Conservation (phyloP, 768 basidiomycete species). For the Mycena vitilis region DNA sequence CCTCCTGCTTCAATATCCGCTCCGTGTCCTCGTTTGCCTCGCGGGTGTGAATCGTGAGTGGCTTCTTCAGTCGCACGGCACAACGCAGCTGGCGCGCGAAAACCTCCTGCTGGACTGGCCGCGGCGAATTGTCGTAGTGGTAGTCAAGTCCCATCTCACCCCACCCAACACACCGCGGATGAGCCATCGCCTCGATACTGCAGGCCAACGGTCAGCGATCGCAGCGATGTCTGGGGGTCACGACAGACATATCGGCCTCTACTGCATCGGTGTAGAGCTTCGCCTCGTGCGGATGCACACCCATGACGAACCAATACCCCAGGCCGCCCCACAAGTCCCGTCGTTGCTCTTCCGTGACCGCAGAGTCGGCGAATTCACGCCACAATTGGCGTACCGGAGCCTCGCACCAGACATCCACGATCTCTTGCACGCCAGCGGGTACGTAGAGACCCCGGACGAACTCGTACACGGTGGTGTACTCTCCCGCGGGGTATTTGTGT, state of each 20-base stretch:
- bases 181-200: conserved; percentile 80
- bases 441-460: conserved; percentile 74
- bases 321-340: conserved; percentile 70
- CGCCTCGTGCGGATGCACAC: conserved; percentile 73
- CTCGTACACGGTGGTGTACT: conserved; percentile 68
- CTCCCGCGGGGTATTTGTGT: conserved; percentile 68
- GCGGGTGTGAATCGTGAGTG: conserved; percentile 87
- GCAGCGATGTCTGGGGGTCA: neutral
- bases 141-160: conserved; percentile 92
- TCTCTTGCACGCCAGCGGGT: conserved; percentile 66
- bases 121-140: conserved; percentile 84
- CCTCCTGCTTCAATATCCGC: conserved; percentile 77
- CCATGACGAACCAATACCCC: conserved; percentile 88
- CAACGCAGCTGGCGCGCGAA: conserved; percentile 75
- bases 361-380: conserved; percentile 81
- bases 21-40: conserved; percentile 90
- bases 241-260: conserved; percentile 73
- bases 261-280: conserved; percentile 73
- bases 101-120: conserved; percentile 72
- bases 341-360: conserved; percentile 61
- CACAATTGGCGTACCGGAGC: conserved; percentile 73
- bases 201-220: neutral
- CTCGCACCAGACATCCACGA: conserved; percentile 93
- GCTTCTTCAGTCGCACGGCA: conserved; percentile 77
- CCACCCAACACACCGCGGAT: conserved; percentile 88